phyloP scores from a whole-genome alignment of 2,329 filamentous ascomycete genomes.

The Monosporascus sp. region DNA sequence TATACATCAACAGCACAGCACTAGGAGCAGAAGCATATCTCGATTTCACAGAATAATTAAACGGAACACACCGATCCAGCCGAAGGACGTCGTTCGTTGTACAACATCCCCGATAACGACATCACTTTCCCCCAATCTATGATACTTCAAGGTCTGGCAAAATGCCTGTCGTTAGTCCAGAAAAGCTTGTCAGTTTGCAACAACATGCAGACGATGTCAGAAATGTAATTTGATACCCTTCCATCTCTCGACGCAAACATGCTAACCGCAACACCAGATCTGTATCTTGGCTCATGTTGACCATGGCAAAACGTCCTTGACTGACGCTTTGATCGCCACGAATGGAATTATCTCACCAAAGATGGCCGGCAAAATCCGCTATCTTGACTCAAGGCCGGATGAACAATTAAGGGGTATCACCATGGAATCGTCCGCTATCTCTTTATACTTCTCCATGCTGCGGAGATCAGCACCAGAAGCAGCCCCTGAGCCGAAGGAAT shows the following conservation, averaged over 20 bases:
- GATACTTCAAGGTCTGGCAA: constrained; percentile 20
- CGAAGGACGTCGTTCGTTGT: too few species aligned
- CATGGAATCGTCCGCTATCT: constrained; percentile 99
- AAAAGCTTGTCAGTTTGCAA: constrained; percentile 88
- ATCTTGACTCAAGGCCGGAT: constrained; percentile 92
- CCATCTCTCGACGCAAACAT: constrained; percentile 13
- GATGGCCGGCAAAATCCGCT: constrained; percentile 94
- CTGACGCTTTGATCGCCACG: constrained; percentile 91
- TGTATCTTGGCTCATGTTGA: constrained; percentile 96
- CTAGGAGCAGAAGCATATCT: too few species aligned
- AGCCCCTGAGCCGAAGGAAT: constrained; percentile 72
- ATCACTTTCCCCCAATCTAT: constrained; percentile 5
- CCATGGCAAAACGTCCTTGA: constrained; percentile 96
- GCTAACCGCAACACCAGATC: constrained; percentile 54
- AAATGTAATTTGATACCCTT: constrained; percentile 60
- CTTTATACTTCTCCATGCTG: constrained; percentile 89
- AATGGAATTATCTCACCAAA: constrained; percentile 99
- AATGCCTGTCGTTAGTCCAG: constrained; percentile 89
- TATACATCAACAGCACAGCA: too few species aligned
- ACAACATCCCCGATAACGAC: not conserved
- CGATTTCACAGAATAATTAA: too few species aligned
- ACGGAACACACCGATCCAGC: too few species aligned
- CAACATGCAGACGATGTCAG: constrained; percentile 81
- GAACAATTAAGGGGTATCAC: constrained; percentile 95
- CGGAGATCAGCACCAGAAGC: constrained; percentile 65